phyloP scores from a whole-genome alignment of 2,329 filamentous ascomycete genomes.

The Tricladium varicosporioides region DNA sequence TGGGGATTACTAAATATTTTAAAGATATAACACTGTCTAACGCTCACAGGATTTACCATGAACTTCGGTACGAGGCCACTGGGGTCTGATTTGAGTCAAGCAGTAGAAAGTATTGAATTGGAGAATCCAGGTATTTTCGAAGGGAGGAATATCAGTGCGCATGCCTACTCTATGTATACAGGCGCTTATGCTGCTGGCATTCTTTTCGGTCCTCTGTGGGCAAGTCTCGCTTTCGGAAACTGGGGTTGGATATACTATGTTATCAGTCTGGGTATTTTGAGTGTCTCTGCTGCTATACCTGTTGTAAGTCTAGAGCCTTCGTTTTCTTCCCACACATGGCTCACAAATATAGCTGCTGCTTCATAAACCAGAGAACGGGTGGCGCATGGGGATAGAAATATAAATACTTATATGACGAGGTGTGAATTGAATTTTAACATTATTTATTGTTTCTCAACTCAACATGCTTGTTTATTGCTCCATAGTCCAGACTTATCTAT shows the following conservation, averaged over 20 bases:
- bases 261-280: conserved; percentile 13
- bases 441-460: too few relatives aligned
- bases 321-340: too few relatives aligned
- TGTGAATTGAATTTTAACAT: too few relatives aligned
- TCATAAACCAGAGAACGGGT: too few relatives aligned
- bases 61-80: conserved; percentile 13
- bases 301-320: background rate
- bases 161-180: conserved; percentile 16
- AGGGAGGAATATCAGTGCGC: conserved; percentile 8
- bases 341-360: too few relatives aligned
- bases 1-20: background rate
- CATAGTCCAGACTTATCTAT: too few relatives aligned
- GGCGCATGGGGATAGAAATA: too few relatives aligned
- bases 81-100: conserved; percentile 12
- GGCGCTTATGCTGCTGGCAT: conserved; percentile 14
- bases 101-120: conserved; percentile 9
- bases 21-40: background rate
- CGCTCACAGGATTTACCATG: conserved; percentile 6
- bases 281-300: conserved; percentile 2
- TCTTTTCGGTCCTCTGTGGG: conserved; percentile 13
- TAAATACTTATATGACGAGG: too few relatives aligned
- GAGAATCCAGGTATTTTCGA: conserved; percentile 14
- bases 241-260: conserved; percentile 12
- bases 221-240: conserved; percentile 8
- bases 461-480: too few relatives aligned